Conservation (phyloP, 2,329 filamentous ascomycete genomes). For the Talaromyces pinophilus region DNA sequence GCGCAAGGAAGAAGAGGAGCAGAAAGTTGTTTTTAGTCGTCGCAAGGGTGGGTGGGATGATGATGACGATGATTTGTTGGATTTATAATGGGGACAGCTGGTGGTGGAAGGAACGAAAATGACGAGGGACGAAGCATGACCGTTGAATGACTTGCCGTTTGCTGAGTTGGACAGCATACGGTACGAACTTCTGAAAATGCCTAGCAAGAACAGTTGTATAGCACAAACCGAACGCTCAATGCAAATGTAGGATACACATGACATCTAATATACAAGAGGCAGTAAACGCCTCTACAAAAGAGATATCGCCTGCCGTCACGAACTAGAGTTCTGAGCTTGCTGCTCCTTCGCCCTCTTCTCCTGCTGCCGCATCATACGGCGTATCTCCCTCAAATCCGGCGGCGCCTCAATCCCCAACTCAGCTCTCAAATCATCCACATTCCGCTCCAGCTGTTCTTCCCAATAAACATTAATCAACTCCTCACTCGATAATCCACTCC, state of each 20-base stretch:
- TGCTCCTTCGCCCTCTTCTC: slow-evolving; percentile 50
- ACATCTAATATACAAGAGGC: slow-evolving; percentile 16
- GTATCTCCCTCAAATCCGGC: slow-evolving; percentile 77
- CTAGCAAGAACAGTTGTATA: background rate
- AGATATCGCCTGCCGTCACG: background rate
- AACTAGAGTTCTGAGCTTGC: background rate
- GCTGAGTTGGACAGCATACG: background rate
- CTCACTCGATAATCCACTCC: slow-evolving; percentile 73
- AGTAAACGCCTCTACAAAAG: background rate
- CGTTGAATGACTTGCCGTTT: slow-evolving; percentile 1
- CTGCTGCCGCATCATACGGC: slow-evolving; percentile 69
- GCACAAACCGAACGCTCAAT: slow-evolving; percentile 4
- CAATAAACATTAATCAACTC: slow-evolving; percentile 96
- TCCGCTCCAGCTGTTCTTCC: slow-evolving; percentile 88
- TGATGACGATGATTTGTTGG: slow-evolving; percentile 65
- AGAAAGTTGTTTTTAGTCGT: slow-evolving; percentile 83
- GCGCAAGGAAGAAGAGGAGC: slow-evolving; percentile 58
- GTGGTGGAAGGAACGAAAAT: too few relatives aligned
- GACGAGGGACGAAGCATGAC: background rate
- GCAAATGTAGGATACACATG: slow-evolving; percentile 18
- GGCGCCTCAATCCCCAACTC: slow-evolving; percentile 84
- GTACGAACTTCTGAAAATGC: background rate
- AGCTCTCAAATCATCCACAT: slow-evolving; percentile 72
- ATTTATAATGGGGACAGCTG: slow-evolving; percentile 33
- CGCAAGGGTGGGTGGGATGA: slow-evolving; percentile 84